These are phyloP conservation scores for Diutina pseudorugosa DNA, from an alignment of 1,139 yeast genomes.

Conservation along the genomic window DNA sequence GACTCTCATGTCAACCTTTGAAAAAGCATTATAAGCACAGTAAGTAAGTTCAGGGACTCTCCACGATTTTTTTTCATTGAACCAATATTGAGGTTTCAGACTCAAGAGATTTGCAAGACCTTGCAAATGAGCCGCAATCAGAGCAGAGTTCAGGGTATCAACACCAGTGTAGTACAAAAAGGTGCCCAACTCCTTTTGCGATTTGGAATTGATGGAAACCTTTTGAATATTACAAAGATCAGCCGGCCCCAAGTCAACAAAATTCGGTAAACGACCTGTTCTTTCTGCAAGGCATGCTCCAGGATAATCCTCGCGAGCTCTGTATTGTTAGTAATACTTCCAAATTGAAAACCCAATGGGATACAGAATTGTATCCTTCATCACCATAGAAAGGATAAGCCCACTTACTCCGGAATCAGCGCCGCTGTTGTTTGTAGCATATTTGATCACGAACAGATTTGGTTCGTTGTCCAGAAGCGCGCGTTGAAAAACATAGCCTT, in stretches of 20 bases:
- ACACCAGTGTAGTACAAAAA: constrained; percentile 46
- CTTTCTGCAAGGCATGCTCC: constrained; percentile 42
- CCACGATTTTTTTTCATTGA: constrained; percentile 60
- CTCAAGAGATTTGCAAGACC: constrained; percentile 65
- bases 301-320: constrained; percentile 38
- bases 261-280: constrained; percentile 35
- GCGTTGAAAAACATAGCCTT: background rate
- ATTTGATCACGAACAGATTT: background rate
- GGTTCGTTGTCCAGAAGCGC: constrained; percentile 2
- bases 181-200: constrained; percentile 33
- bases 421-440: constrained; percentile 2
- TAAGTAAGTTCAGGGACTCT: constrained; percentile 56
- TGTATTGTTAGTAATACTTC: constrained; percentile 9
- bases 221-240: constrained; percentile 70
- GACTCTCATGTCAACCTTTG: constrained; percentile 17
- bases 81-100: constrained; percentile 43
- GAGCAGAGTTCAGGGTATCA: constrained; percentile 44
- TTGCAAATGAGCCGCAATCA: constrained; percentile 61
- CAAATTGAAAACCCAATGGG: background rate
- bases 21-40: constrained; percentile 38
- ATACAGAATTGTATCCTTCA: background rate
- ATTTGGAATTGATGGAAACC: constrained; percentile 26
- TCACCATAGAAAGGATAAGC: too few species aligned
- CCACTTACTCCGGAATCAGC: background rate
- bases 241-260: constrained; percentile 69